Percentiles rank a stretch among this genome's conserved stretches.
phyloP scores from a whole-genome alignment of 345 rosid species.

The Salix udensis region DNA sequence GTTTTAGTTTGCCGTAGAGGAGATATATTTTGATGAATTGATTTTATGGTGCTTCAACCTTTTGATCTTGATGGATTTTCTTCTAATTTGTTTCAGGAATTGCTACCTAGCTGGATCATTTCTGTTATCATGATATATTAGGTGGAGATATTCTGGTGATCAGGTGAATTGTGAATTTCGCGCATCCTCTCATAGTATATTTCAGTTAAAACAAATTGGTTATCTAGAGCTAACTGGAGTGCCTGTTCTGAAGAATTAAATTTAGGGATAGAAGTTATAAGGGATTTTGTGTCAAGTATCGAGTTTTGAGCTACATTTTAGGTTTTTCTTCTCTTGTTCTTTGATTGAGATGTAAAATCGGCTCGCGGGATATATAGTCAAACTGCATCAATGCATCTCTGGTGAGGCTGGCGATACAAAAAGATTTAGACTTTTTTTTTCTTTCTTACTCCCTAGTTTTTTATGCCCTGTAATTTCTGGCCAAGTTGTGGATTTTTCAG shows the following conservation, averaged over 20 bases:
- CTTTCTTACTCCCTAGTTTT: conserved; percentile 24
- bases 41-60: neutral
- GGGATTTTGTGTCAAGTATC: conserved; percentile 59
- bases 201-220: conserved; percentile 44
- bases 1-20: no score
- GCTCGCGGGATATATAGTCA: conserved; percentile 57
- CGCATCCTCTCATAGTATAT: conserved; percentile 31
- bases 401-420: conserved; percentile 63
- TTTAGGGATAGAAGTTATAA: conserved; percentile 45
- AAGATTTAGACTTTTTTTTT: conserved; percentile 22
- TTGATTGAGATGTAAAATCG: conserved; percentile 76
- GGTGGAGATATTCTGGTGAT: conserved; percentile 48
- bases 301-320: conserved; percentile 46
- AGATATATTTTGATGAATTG: neutral
- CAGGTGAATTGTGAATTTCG: conserved; percentile 50
- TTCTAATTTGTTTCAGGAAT: conserved; percentile 45
- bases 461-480: conserved; percentile 31
- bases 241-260: conserved; percentile 48
- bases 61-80: neutral
- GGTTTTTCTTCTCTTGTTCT: conserved; percentile 31
- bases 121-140: conserved; percentile 27
- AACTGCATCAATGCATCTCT: conserved; percentile 69
- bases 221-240: conserved; percentile 60
- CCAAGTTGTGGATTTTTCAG: conserved; percentile 41
- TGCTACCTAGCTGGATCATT: conserved; percentile 50